Conservation (phyloP, 768 basidiomycete genomes). For the Trametes villosa region DNA sequence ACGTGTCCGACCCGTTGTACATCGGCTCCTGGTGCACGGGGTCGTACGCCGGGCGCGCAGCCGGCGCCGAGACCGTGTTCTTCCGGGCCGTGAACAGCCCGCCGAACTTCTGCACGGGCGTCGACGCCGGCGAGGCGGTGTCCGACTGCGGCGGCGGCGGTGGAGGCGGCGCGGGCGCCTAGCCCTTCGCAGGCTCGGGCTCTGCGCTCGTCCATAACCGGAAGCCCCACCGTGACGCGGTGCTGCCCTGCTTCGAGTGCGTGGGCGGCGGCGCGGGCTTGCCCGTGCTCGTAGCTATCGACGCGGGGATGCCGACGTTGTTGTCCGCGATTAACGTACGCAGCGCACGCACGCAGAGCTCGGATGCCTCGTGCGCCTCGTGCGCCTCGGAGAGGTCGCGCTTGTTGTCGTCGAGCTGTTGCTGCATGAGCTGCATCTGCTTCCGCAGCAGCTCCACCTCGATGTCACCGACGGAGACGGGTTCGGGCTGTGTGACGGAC, state of each 20-base stretch:
- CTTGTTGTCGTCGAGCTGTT: constrained; percentile 53
- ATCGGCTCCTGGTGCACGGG: constrained; percentile 41
- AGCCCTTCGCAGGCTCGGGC: not conserved
- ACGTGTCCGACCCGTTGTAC: constrained; percentile 60
- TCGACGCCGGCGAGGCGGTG: constrained; percentile 31
- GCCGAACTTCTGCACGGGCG: constrained; percentile 56
- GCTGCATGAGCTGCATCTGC: no score
- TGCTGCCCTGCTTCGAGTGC: constrained; percentile 25
- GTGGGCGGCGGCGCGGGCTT: constrained; percentile 23
- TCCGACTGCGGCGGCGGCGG: constrained; percentile 15
- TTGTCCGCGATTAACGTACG: constrained; percentile 82
- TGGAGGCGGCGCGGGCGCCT: no score
- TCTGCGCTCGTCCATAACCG: constrained; percentile 60
- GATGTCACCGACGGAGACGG: constrained; percentile 8
- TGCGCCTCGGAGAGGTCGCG: constrained; percentile 75
- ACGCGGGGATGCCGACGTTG: constrained; percentile 53
- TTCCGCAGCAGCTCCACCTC: constrained; percentile 56
- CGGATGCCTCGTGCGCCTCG: constrained; percentile 87
- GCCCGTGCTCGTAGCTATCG: constrained; percentile 17
- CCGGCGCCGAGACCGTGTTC: constrained; percentile 53
- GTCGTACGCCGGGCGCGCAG: constrained; percentile 35
- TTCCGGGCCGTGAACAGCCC: constrained; percentile 67
- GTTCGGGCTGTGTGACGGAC: constrained; percentile 49
- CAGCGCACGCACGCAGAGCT: constrained; percentile 80
- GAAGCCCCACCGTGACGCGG: constrained; percentile 63